Conservation (phyloP, 768 basidiomycete species). For the Tulasnella sp. region DNA sequence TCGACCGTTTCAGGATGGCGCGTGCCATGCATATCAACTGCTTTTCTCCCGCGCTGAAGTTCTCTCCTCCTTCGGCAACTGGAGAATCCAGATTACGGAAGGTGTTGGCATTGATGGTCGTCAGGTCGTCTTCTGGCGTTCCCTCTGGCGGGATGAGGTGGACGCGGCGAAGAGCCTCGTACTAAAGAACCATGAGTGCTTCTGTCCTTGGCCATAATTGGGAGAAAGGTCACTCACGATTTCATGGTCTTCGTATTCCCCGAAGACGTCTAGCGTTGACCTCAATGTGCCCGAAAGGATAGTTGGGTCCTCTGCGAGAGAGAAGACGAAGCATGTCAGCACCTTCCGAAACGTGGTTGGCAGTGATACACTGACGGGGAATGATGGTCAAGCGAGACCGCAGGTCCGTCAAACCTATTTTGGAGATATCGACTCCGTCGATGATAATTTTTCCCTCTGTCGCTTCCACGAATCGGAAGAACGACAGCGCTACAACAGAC, state of each 20-base stretch:
- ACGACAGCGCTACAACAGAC: constrained; percentile 53
- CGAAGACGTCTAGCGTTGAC: constrained; percentile 78
- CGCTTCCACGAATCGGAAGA: constrained; percentile 90
- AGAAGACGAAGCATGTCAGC: not conserved
- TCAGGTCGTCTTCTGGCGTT: constrained; percentile 30
- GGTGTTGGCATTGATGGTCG: constrained; percentile 63
- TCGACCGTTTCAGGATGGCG: constrained; percentile 74
- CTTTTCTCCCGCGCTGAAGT: constrained; percentile 84
- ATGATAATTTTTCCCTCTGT: constrained; percentile 67
- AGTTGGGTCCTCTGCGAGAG: constrained; percentile 71
- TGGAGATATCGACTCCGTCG: constrained; percentile 74
- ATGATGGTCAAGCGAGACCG: constrained; percentile 73
- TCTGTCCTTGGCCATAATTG: not conserved
- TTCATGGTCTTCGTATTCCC: constrained; percentile 77
- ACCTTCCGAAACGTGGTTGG: not conserved
- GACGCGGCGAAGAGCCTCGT: constrained; percentile 76
- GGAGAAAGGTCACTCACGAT: constrained; percentile 51
- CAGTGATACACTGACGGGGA: constrained; percentile 47
- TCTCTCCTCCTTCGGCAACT: constrained; percentile 82
- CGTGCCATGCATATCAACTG: constrained; percentile 84
- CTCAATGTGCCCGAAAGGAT: constrained; percentile 79
- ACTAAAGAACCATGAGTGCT: constrained; percentile 43
- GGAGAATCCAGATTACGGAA: constrained; percentile 70
- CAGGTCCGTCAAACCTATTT: constrained; percentile 76
- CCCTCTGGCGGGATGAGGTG: constrained; percentile 60